Conservation (phyloP, 1,284 basidiomycete genomes). For the Nidula niveotomentosa region DNA sequence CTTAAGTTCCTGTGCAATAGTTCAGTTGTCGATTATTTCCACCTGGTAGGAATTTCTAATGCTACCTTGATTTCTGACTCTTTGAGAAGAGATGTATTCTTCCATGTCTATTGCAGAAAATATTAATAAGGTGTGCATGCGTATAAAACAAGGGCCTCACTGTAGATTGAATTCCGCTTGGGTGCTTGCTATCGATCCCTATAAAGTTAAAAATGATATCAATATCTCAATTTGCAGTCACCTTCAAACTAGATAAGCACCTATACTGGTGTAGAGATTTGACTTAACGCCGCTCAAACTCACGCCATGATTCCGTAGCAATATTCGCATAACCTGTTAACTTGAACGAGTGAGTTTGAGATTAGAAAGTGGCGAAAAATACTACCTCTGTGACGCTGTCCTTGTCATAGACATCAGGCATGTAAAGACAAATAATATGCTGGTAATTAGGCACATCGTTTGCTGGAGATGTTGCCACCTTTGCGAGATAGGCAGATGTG, state of each 20-base stretch:
- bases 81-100: conserved; percentile 54
- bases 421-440: conserved; percentile 70
- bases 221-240: background rate
- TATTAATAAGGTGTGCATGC: background rate
- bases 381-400: conserved; percentile 50
- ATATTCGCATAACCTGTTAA: conserved; percentile 63
- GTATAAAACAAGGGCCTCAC: conserved; percentile 30
- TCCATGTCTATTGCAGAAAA: conserved; percentile 53
- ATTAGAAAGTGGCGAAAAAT: background rate
- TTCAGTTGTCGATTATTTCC: too few species aligned
- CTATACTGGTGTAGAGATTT: conserved; percentile 62
- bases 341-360: background rate
- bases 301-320: conserved; percentile 62
- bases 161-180: conserved; percentile 69
- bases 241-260: conserved; percentile 25
- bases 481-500: conserved; percentile 52
- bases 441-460: conserved; percentile 47
- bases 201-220: background rate
- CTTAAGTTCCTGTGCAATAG: conserved; percentile 47
- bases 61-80: conserved; percentile 62
- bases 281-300: conserved; percentile 69
- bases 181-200: conserved; percentile 75
- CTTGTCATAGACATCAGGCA: conserved; percentile 70
- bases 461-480: conserved; percentile 63
- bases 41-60: background rate